Evolutionary conservation across 2,329 filamentous ascomycete genomes (phyloP), one percentile per base, ranked within the genome.

Genomic region (Fusarium abutilonis): DNA sequence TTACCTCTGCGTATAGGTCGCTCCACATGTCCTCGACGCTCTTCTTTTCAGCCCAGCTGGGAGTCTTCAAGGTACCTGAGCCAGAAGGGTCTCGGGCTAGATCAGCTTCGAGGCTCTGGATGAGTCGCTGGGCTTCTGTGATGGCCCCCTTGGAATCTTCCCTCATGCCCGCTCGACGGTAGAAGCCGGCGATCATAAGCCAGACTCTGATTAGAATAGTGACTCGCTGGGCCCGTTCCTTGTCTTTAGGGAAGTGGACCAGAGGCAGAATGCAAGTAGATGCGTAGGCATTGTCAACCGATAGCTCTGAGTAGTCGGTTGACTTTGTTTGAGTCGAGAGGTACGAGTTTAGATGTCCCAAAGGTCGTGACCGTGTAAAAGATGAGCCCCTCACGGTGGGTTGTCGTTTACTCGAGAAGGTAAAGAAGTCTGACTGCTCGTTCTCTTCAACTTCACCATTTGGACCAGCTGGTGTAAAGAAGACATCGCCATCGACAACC

Each of bases 141-240:
- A 93, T 86, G 7, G 94, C 92, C 48, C 89, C 91, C 67, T 86
- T 86, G 11, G 91, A 88, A 73, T 98, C 94, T 17, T 93, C 89
- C 52, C 87, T 86, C 79, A 96, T 87, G 9, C 85, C 85, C 8
- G 94, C 92, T 49, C 92, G 86, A 26, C 92, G 86, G 73, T 98
- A 99, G 64, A 98, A 88, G 0, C 90, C 90, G 3, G 92, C 90
- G 60, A 97, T 92, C 72, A 95, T 89, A 9, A 97, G 81, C 95
- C 95, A 99, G 29, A 97, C 88, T 64, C 89, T 89, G 17, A 93
- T 80, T 14, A 99, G 74, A 10, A 87, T 79, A 7, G 78, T 77
- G 29, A 76, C 79, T 40, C 83, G 80, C 49, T 82, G 81, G 28
- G 78, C 77, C 63, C 77, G 79, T 60, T 82, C 78, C 64, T 83